A percentile compares a stretch with the other conserved stretches of the same genome.
Conservation (phyloP, 2,329 filamentous ascomycete species). For the Hymenoscyphus scutula region DNA sequence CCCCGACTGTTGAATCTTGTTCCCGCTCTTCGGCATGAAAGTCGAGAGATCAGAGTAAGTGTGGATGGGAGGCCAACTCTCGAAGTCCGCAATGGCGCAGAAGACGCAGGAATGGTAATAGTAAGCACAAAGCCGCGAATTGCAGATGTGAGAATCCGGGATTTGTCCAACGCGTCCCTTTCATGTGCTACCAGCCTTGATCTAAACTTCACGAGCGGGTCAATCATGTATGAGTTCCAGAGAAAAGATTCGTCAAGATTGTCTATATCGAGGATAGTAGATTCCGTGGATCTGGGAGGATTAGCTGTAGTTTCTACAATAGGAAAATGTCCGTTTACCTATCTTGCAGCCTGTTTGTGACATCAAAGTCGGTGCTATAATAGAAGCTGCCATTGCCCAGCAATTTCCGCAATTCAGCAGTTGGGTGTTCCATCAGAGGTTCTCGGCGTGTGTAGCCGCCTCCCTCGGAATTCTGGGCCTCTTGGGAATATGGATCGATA, state of each 20-base stretch:
- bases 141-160: constrained; percentile 85
- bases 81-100: constrained; percentile 65
- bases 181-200: constrained; percentile 74
- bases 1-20: constrained; percentile 96
- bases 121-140: constrained; percentile 91
- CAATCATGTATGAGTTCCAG: constrained; percentile 99
- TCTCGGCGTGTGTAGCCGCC: constrained; percentile 64
- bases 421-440: constrained; percentile 77
- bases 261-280: constrained; percentile 81
- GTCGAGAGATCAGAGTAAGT: constrained; percentile 83
- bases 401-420: constrained; percentile 85
- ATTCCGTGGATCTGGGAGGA: constrained; percentile 64
- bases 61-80: constrained; percentile 74
- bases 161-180: constrained; percentile 76
- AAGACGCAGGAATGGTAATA: constrained; percentile 75
- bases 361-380: constrained; percentile 96
- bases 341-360: constrained; percentile 90
- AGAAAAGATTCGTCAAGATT: constrained; percentile 89
- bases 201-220: constrained; percentile 84
- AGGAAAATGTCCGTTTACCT: constrained; percentile 49
- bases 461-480: constrained; percentile 41
- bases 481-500: constrained; percentile 33
- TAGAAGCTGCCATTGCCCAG: constrained; percentile 94
- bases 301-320: constrained; percentile 16
- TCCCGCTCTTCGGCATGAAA: constrained; percentile 87